Conservation (phyloP, 805 yeast genomes). For the Naumovozyma dairenensis region DNA sequence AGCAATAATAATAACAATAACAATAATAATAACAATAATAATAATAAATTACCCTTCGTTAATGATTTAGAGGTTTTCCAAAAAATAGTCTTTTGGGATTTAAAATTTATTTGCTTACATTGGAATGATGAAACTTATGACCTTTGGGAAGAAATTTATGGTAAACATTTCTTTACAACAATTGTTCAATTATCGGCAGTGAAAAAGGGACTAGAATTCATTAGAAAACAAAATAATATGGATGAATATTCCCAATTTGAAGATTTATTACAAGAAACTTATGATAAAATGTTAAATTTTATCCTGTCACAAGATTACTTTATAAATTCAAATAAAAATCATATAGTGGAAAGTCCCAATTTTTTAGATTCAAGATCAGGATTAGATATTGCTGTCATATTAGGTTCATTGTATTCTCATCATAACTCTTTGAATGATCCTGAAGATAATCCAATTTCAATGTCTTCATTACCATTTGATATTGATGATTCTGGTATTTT, state of each 20-base stretch:
- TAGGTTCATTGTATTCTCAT: constrained; percentile 35
- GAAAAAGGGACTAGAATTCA: constrained; percentile 42
- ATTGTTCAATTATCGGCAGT: constrained; percentile 66
- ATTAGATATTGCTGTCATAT: constrained; percentile 64
- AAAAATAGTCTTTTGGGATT: constrained; percentile 56
- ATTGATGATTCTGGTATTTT: constrained; percentile 47
- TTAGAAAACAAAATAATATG: not conserved
- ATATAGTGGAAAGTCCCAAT: constrained; percentile 62
- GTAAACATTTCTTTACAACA: constrained; percentile 71
- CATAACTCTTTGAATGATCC: constrained; percentile 29
- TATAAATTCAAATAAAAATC: constrained; percentile 34
- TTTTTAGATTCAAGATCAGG: constrained; percentile 48
- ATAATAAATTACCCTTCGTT: constrained; percentile 8
- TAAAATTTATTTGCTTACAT: constrained; percentile 46
- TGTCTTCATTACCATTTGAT: constrained; percentile 44
- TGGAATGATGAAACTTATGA: constrained; percentile 73
- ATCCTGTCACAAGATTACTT: constrained; percentile 27
- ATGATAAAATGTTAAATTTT: constrained; percentile 18
- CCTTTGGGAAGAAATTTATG: constrained; percentile 82
- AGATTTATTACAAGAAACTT: constrained; percentile 12
- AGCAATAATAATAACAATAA: constrained; percentile 1
- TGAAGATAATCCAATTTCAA: not conserved
- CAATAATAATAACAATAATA: no score
- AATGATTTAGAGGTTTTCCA: constrained; percentile 35
- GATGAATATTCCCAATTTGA: not conserved